Percentiles rank a stretch among this genome's conserved stretches.
These are phyloP conservation scores for Paraleonurus japonicus DNA, from an alignment of 257 asterid species.

Conservation along the genomic window DNA sequence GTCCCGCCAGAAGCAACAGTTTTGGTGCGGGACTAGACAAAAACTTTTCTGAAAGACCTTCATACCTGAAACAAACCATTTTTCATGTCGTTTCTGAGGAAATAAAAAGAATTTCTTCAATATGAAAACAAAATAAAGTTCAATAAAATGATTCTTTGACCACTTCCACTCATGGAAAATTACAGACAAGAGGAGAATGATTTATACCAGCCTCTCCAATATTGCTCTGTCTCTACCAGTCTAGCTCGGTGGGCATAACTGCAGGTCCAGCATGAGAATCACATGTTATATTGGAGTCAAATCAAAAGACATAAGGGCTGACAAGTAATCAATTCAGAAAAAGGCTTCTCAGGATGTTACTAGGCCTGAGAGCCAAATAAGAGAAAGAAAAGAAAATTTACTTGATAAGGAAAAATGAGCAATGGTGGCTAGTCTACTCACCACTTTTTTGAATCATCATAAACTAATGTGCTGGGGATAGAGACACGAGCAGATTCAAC, in stretches of 20 bases:
- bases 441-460: slow-evolving; percentile 85
- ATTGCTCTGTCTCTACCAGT: slow-evolving; percentile 86
- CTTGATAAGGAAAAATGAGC: background rate
- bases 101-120: background rate
- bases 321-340: background rate
- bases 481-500: slow-evolving; percentile 89
- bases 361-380: slow-evolving; percentile 12
- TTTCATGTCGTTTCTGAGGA: background rate
- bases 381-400: background rate
- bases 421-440: slow-evolving; percentile 34
- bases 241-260: slow-evolving; percentile 87
- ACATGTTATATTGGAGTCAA: slow-evolving; percentile 13
- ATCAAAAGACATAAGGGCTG: background rate
- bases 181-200: slow-evolving; percentile 18
- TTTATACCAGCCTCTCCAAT: slow-evolving; percentile 92
- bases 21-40: slow-evolving; percentile 83
- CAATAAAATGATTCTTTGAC: background rate
- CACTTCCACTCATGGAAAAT: background rate
- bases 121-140: background rate
- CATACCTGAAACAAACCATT: slow-evolving; percentile 70
- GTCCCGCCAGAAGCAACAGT: slow-evolving; percentile 98
- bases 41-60: slow-evolving; percentile 93
- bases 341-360: slow-evolving; percentile 19
- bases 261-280: slow-evolving; percentile 35
- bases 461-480: slow-evolving; percentile 78